Percentiles rank a stretch among this genome's conserved stretches.
Evolutionary conservation across 1,139 yeast genomes (phyloP).

Genomic region (Diutina pseudorugosa): DNA sequence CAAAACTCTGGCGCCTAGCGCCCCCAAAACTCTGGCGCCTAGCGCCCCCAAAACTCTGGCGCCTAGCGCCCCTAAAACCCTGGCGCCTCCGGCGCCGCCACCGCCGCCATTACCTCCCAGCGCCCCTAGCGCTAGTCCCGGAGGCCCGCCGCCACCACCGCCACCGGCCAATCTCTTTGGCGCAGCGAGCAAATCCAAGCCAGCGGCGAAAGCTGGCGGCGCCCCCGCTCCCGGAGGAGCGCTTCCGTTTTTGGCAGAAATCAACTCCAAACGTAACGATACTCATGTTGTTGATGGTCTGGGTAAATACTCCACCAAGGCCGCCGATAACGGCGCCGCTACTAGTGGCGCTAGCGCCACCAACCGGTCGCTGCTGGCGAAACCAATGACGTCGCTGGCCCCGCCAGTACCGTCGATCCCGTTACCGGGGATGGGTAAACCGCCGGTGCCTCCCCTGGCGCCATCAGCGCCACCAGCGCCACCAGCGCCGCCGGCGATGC

Average conservation of each 20-base stretch:
- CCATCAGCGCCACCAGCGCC: constrained; percentile 6
- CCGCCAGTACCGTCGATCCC: constrained; percentile 5
- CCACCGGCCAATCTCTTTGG: constrained; percentile 8
- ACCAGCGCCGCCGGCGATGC: neutral
- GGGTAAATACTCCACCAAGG: constrained; percentile 2
- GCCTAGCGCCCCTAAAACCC: constrained; percentile 11
- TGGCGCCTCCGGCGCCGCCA: constrained; percentile 3
- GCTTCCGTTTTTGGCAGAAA: constrained; percentile 44
- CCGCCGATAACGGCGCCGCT: neutral
- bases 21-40: constrained; percentile 11
- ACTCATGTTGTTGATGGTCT: constrained; percentile 46
- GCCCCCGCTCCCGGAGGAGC: constrained; percentile 16
- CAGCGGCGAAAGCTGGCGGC: constrained; percentile 7
- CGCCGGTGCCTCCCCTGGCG: constrained; percentile 7
- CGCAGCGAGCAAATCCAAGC: neutral
- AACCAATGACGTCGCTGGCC: neutral
- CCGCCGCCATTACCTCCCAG: constrained; percentile 12
- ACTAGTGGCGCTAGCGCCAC: neutral
- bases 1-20: constrained; percentile 10
- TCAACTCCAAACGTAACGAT: constrained; percentile 43
- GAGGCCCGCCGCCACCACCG: constrained; percentile 12
- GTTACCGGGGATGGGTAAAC: neutral
- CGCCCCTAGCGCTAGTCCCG: constrained; percentile 9
- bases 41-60: constrained; percentile 10
- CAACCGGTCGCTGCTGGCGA: neutral